Evolutionary conservation across 225 moss, liverwort and hornwort genomes (phyloP).

Genomic region (Pseudoscleropodium purum): DNA sequence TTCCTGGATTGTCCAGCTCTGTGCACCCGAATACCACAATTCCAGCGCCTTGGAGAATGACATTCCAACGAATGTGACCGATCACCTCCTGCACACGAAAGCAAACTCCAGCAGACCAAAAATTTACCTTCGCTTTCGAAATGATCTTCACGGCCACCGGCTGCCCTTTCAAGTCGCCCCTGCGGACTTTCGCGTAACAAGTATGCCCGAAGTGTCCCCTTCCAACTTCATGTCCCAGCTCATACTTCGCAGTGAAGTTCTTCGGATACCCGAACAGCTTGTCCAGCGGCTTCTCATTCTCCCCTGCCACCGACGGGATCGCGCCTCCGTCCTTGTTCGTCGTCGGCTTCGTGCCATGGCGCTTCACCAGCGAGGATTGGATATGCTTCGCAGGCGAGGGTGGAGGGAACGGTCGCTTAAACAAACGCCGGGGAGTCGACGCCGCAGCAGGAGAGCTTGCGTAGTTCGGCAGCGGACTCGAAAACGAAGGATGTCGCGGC

Average conservation of each 20-base stretch:
- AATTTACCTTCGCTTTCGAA: slow-evolving; percentile 77
- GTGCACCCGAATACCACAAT: background rate
- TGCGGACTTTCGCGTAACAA: slow-evolving; percentile 82
- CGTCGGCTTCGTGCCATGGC: slow-evolving; percentile 70
- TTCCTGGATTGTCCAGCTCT: background rate
- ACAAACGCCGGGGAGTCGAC: slow-evolving; percentile 69
- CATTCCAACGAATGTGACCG: background rate
- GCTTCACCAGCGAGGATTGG: slow-evolving; percentile 74
- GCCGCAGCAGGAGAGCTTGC: slow-evolving; percentile 71
- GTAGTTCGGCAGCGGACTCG: slow-evolving; percentile 74
- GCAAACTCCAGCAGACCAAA: background rate
- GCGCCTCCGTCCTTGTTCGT: slow-evolving; percentile 43
- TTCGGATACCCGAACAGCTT: slow-evolving; percentile 84
- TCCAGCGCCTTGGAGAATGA: background rate
- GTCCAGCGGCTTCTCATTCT: slow-evolving; percentile 81
- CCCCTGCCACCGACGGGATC: slow-evolving; percentile 41
- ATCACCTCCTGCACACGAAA: background rate
- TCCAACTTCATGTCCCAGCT: slow-evolving; percentile 94
- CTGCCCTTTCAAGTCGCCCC: slow-evolving; percentile 87
- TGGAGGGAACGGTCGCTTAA: slow-evolving; percentile 79
- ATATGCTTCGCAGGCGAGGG: slow-evolving; percentile 97
- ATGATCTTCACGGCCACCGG: slow-evolving; percentile 98
- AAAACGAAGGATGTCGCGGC: slow-evolving; percentile 55
- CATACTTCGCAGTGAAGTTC: slow-evolving; percentile 84
- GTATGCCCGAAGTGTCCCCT: slow-evolving; percentile 96